phyloP scores from a whole-genome alignment of 371 early-diverging fungal species.

The Lichtheimia corymbifera region DNA sequence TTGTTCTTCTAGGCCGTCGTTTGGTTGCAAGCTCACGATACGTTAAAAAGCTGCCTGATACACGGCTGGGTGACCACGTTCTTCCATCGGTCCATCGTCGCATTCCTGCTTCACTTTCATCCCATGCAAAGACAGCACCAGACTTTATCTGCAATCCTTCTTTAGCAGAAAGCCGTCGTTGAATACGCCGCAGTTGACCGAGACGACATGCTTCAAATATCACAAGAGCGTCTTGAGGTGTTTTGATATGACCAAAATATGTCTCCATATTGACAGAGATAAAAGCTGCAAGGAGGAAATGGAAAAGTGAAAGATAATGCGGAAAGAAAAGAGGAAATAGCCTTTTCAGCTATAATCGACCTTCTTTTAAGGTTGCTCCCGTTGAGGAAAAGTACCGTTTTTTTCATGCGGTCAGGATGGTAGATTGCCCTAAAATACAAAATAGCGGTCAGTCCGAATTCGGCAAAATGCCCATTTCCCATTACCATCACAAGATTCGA shows the following conservation, averaged over 20 bases:
- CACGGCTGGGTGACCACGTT: conserved; percentile 86
- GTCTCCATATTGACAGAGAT: conserved; percentile 59
- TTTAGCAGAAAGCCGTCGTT: conserved; percentile 74
- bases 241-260: conserved; percentile 76
- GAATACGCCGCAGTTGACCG: conserved; percentile 68
- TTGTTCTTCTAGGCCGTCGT: conserved; percentile 32
- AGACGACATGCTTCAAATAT: conserved; percentile 82
- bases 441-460: conserved; percentile 6
- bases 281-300: conserved; percentile 16
- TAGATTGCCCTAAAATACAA: conserved; percentile 3
- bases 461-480: conserved; percentile 13
- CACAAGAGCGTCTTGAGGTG: conserved; percentile 78
- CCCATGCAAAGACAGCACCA: conserved; percentile 87
- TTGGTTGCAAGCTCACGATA: conserved; percentile 77
- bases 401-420: conserved; percentile 3
- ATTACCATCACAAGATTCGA: not conserved
- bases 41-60: conserved; percentile 80
- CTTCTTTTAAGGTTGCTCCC: conserved; percentile 16
- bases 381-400: not conserved
- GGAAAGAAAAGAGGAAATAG: conserved; percentile 21
- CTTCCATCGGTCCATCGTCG: conserved; percentile 91
- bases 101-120: conserved; percentile 88
- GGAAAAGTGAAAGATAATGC: conserved; percentile 25
- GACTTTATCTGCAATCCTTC: conserved; percentile 80
- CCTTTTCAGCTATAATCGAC: not conserved